Evolutionary conservation across 352 stramenopile species (phyloP).

Genomic region (Peronospora destructor): DNA sequence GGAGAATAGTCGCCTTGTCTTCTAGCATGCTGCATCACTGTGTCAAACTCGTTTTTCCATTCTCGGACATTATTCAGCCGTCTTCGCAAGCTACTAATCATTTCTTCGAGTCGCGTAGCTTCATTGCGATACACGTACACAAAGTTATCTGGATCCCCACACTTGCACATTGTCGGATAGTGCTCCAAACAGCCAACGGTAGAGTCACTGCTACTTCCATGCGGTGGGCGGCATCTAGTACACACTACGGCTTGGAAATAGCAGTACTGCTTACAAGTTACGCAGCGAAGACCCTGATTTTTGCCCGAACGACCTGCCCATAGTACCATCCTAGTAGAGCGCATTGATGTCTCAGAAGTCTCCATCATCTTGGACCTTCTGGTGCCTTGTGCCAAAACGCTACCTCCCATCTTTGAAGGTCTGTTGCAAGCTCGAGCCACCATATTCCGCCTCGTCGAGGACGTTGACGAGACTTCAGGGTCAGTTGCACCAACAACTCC

Average conservation of each 20-base stretch:
- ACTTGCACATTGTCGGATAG: slow-evolving; percentile 75
- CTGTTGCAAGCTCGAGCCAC: slow-evolving; percentile 27
- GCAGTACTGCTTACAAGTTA: slow-evolving; percentile 79
- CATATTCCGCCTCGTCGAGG: slow-evolving; percentile 30
- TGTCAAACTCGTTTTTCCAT: slow-evolving; percentile 37
- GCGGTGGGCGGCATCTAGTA: slow-evolving; percentile 50
- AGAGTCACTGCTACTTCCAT: slow-evolving; percentile 20
- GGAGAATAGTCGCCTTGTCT: neutral
- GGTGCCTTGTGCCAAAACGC: slow-evolving; percentile 8
- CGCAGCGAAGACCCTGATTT: slow-evolving; percentile 64
- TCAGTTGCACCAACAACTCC: slow-evolving; percentile 3
- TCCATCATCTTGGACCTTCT: slow-evolving; percentile 29
- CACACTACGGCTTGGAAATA: slow-evolving; percentile 81
- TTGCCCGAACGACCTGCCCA: slow-evolving; percentile 79
- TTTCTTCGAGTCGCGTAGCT: slow-evolving; percentile 27
- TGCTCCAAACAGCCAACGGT: slow-evolving; percentile 71
- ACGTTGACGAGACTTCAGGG: slow-evolving; percentile 18
- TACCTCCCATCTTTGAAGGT: slow-evolving; percentile 7
- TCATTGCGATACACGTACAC: slow-evolving; percentile 59
- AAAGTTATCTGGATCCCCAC: slow-evolving; percentile 45
- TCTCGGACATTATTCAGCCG: slow-evolving; percentile 34
- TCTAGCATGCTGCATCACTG: slow-evolving; percentile 12
- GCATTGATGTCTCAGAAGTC: slow-evolving; percentile 20
- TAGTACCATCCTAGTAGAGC: slow-evolving; percentile 65
- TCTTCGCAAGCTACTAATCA: slow-evolving; percentile 29